These are phyloP conservation scores for Tuber borchii DNA, from an alignment of 495 filamentous ascomycete species.

Conservation along the genomic window DNA sequence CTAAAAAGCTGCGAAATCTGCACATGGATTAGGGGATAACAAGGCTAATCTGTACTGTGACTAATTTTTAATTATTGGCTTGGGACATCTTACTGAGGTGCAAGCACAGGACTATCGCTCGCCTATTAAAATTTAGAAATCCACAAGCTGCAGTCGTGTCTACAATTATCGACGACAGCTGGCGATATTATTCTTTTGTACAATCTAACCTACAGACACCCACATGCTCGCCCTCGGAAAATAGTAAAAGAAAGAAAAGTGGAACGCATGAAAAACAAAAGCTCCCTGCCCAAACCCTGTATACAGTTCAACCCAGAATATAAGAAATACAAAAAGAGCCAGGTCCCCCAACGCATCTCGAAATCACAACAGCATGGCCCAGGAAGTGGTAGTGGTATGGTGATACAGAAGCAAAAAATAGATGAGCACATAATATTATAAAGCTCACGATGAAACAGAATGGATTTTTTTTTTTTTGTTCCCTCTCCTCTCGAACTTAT, in stretches of 20 bases:
- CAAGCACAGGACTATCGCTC: no score
- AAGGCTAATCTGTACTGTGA: no score
- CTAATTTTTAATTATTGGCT: no score
- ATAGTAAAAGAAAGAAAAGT: conserved; percentile 4
- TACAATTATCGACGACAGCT: background rate
- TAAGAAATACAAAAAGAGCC: conserved; percentile 14
- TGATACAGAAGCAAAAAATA: background rate
- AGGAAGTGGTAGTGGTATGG: background rate
- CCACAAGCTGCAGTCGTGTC: background rate
- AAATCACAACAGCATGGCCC: background rate
- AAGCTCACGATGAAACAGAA: background rate
- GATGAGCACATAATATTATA: background rate
- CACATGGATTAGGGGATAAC: no score
- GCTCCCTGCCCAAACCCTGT: conserved; percentile 17
- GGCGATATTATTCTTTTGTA: background rate
- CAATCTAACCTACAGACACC: background rate
- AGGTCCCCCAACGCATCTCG: conserved; percentile 4
- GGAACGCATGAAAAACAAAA: conserved; percentile 14
- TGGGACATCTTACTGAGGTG: no score
- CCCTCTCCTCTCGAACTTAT: background rate
- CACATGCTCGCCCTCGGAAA: background rate
- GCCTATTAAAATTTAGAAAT: no score
- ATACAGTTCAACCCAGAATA: conserved; percentile 21
- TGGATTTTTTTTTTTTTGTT: background rate
- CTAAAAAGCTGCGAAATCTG: no score